Evolutionary conservation across 192 early-diverging fungal species (phyloP), one percentile per base, ranked within the genome.

Genomic region (Gryganskiella cystojenkinii): DNA sequence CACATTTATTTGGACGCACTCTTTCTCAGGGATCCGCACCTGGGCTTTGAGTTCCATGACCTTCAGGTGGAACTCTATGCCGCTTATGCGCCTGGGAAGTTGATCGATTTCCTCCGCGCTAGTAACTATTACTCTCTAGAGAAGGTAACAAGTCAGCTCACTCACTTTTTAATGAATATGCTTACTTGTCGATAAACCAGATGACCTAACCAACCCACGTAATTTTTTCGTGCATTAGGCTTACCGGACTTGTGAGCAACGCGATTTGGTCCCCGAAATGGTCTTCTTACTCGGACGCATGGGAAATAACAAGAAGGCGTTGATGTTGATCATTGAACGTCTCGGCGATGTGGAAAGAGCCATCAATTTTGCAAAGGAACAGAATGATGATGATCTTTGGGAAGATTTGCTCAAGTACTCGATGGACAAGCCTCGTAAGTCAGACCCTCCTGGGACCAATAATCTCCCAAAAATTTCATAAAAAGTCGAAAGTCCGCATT

Each of bases 291-390:
- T 98, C 51, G 97, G 98, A 10, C 94, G 98, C 15, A 97, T 98
- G 96, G 98, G 98, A 50, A 90, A 99, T 62, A 98, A 96, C 73
- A 92, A 96, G 66, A 84, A 90, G 46, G 97, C 98, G 0, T 82
- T 99, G 42, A 90, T 91, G 87, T 84, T 99, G 47, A 98, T 99
- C 53, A 98, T 99, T 57, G 89, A 94, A 22, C 85, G 92, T 50
- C 80, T 99, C 14, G 86, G 90, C 34, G 93, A 99, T 82, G 96
- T 99, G 24, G 90, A 94, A 50, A 71, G 89, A 57, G 98, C 98
- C 0, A 99, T 99, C 69, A 95, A 97, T 64, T 99, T 99, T 88
- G 95, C 95, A 4, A 95, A 95, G 81, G 96, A 99, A 56, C 96
- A 98, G 81, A 95, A 95, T 65, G 97, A 99, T 82, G 90, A 92